These are phyloP conservation scores for Excoecaria cochinchinensis DNA, from an alignment of 345 rosid genomes.

Conservation along the genomic window DNA sequence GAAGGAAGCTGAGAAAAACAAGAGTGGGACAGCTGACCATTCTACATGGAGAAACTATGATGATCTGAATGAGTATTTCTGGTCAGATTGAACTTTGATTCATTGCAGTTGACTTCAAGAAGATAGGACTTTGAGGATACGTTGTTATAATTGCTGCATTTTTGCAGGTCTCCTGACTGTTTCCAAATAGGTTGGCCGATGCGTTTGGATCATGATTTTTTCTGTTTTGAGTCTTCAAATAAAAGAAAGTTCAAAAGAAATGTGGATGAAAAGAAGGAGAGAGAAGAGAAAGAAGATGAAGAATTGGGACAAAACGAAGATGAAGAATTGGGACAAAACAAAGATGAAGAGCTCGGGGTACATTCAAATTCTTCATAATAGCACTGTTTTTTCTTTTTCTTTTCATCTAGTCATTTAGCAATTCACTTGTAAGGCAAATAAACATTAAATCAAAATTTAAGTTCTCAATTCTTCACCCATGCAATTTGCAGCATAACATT, in stretches of 20 bases:
- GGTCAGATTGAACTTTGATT: conserved; percentile 41
- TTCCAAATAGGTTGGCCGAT: conserved; percentile 93
- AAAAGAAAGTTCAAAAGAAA: conserved; percentile 29
- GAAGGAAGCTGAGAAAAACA: conserved; percentile 83
- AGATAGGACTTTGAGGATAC: conserved; percentile 9
- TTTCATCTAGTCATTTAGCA: background rate
- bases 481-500: conserved; percentile 23
- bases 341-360: conserved; percentile 44
- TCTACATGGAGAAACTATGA: conserved; percentile 98
- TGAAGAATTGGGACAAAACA: conserved; percentile 44
- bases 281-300: conserved; percentile 53
- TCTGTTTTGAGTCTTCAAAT: conserved; percentile 35
- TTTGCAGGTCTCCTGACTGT: conserved; percentile 79
- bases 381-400: background rate
- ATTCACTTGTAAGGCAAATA: conserved; percentile 24
- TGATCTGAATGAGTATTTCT: conserved; percentile 90
- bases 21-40: conserved; percentile 80
- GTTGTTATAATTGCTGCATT: conserved; percentile 21
- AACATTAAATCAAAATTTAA: conserved; percentile 13
- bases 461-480: conserved; percentile 22
- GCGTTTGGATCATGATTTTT: conserved; percentile 68
- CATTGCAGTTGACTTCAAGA: conserved; percentile 15
- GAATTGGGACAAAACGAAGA: conserved; percentile 46
- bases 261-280: conserved; percentile 33
- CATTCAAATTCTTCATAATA: conserved; percentile 2